phyloP scores from a whole-genome alignment of 441 rosid species.

The Pelargonium fulgidum region DNA sequence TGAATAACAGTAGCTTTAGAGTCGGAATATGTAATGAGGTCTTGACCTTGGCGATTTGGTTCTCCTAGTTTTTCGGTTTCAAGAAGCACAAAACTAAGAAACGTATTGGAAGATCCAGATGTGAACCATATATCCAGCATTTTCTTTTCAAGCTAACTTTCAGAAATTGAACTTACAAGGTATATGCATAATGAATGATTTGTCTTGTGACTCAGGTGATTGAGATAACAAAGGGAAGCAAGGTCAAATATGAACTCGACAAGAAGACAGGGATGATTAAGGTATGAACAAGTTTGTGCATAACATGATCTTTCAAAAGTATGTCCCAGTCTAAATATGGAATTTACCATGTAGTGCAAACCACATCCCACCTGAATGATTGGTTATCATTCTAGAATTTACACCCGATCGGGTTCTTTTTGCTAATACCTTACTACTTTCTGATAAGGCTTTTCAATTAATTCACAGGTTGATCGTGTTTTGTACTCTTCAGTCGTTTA shows the following conservation, averaged over 20 bases:
- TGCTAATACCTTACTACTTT: not conserved
- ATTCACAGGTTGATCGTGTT: conserved; percentile 73
- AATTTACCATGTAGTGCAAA: too few relatives aligned
- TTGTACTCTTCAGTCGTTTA: conserved; percentile 97
- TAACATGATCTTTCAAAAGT: too few relatives aligned
- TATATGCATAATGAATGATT: not conserved
- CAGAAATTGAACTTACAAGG: not conserved
- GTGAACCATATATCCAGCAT: too few relatives aligned
- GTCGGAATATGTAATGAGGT: conserved; percentile 2
- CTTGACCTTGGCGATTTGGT: not conserved
- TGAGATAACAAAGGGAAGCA: conserved; percentile 89
- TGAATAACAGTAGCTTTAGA: not conserved
- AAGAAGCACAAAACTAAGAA: too few relatives aligned
- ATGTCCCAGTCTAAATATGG: too few relatives aligned
- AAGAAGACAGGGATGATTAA: conserved; percentile 79
- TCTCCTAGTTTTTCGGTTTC: too few relatives aligned
- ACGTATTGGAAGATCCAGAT: too few relatives aligned
- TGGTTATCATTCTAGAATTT: not conserved
- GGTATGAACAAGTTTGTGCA: conserved; percentile 27
- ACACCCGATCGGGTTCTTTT: not conserved
- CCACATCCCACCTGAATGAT: not conserved
- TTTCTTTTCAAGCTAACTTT: too few relatives aligned
- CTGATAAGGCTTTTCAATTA: conserved; percentile 10
- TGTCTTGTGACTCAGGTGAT: conserved; percentile 48
- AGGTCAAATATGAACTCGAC: conserved; percentile 96